Evolutionary conservation across 768 basidiomycete genomes (phyloP), one percentile per base, ranked within the genome.

Genomic region (Mycena pura): DNA sequence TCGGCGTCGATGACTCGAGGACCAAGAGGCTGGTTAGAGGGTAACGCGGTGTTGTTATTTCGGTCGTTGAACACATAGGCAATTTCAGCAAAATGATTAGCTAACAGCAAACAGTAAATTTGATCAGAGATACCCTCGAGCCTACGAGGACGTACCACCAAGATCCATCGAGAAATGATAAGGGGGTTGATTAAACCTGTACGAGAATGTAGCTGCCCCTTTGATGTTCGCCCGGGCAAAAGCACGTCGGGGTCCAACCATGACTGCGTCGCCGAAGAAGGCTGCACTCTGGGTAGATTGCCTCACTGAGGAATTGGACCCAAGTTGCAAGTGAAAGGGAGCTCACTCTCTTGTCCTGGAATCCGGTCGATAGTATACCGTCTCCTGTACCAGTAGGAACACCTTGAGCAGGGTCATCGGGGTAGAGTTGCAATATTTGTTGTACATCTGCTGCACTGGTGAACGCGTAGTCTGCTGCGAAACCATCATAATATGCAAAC

Each of bases 371-470:
- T 46, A 58, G 49, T 58, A 58, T 38, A 49, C 57, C 57, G 41
- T 58, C 57, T 49, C 57, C 57, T 51, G 57, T 58, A 51, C 57
- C 57, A 41, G 50, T 45, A 58, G 48, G 47, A 58, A 58, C 57
- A 50, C 57, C 57, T 51, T 58, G 57, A 58, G 47, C 49, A 58
- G 57, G 57, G 41, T 58, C 57, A 51, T 58, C 57, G 47, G 57
- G 57, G 49, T 58, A 58, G 57, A 58, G 57, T 51, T 50, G 21
- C 57, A 58, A 58, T 11, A 58, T 45, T 43, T 58, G 29, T 58
- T 58, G 57, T 14, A 58, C 57, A 58, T 56, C 54, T 56, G 34
- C 44, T 56, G 44, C 54, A 56, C 54, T 56, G 27, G 54, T 56
- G 54, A 56, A 46, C 24, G 54, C 54, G 54, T 56, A 56, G 54